Percentiles rank a stretch among this genome's conserved stretches.
Conservation (phyloP, 139 green algal species). For the Closterium sp. region DNA sequence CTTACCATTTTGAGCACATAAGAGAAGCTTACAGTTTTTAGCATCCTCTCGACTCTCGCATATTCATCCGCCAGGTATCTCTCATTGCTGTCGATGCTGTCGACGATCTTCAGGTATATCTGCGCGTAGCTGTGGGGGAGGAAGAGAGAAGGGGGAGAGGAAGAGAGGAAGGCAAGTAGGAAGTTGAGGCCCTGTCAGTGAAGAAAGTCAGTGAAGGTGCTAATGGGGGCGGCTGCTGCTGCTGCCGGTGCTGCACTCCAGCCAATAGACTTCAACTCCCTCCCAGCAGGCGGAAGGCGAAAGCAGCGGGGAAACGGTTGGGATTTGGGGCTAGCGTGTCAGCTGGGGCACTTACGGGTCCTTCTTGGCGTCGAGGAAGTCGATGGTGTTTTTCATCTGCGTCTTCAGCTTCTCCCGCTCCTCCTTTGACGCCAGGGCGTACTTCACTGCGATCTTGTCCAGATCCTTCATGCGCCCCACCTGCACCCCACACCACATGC, state of each 20-base stretch:
- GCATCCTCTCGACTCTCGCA: neutral
- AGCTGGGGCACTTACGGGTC: neutral
- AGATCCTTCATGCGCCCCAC: neutral
- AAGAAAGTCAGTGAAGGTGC: too few species aligned
- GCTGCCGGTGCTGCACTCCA: too few species aligned
- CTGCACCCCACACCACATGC: neutral
- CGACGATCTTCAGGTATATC: neutral
- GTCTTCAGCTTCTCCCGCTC: neutral
- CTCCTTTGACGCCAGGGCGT: neutral
- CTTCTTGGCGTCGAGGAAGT: neutral
- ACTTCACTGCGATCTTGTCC: neutral
- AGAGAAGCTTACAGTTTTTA: neutral
- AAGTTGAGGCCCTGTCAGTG: too few species aligned
- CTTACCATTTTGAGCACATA: too few species aligned
- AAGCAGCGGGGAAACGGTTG: too few species aligned
- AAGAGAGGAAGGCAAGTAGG: too few species aligned
- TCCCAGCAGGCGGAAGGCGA: too few species aligned
- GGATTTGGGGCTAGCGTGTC: too few species aligned
- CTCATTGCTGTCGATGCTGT: neutral
- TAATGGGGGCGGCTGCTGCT: too few species aligned
- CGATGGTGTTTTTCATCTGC: neutral
- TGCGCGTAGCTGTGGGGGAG: neutral
- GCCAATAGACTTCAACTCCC: too few species aligned
- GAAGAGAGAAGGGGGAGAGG: too few species aligned
- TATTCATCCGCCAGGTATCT: neutral